Evolutionary conservation across 805 yeast species (phyloP).

Genomic region (Lipomyces lipofer): DNA sequence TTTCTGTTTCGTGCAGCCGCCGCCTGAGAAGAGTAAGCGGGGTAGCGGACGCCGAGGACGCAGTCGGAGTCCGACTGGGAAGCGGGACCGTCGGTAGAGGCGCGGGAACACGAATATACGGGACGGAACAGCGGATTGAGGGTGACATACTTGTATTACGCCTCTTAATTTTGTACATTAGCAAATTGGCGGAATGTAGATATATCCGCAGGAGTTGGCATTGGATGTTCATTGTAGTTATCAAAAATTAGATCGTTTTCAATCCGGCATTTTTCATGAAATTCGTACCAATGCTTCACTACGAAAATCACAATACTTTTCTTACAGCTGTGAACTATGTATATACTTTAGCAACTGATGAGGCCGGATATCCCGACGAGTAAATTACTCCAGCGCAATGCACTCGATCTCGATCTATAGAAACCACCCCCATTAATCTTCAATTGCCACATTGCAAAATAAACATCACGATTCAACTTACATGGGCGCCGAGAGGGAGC

Average conservation of each 20-base stretch:
- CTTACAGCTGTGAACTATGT: constrained; percentile 1
- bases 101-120: too few relatives aligned
- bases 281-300: too few relatives aligned
- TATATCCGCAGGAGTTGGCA: background rate
- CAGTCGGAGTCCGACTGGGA: constrained; percentile 29
- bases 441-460: too few relatives aligned
- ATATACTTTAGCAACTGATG: too few relatives aligned
- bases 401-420: constrained; percentile 78
- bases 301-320: too few relatives aligned
- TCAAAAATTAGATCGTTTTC: too few relatives aligned
- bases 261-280: too few relatives aligned
- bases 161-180: too few relatives aligned
- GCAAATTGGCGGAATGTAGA: background rate
- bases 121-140: background rate
- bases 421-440: too few relatives aligned
- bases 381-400: constrained; percentile 65
- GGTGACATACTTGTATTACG: background rate
- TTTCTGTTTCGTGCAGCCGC: constrained; percentile 45
- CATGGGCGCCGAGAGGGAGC: constrained; percentile 82
- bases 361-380: background rate
- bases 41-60: constrained; percentile 27
- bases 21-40: constrained; percentile 12
- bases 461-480: too few relatives aligned
- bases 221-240: too few relatives aligned
- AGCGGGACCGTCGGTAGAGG: constrained; percentile 7